phyloP scores from a whole-genome alignment of 305 asterid genomes.

The Fraxinus paxiana region DNA sequence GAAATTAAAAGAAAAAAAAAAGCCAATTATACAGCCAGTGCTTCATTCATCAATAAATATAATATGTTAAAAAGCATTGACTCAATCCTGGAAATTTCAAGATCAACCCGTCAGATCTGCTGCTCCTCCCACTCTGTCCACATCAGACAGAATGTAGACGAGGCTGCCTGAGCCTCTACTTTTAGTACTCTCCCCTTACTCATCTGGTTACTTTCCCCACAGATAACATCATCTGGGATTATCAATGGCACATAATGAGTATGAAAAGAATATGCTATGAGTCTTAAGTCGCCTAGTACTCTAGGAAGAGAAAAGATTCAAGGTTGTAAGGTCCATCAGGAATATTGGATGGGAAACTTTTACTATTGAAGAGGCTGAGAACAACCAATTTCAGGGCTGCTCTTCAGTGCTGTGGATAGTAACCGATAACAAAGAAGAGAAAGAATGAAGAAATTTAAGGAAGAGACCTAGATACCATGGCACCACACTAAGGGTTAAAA shows the following conservation, averaged over 20 bases:
- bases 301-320: background rate
- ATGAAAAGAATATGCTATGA: background rate
- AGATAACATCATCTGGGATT: background rate
- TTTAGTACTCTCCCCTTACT: background rate
- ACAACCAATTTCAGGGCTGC: background rate
- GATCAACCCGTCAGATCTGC: background rate
- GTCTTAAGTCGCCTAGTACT: background rate
- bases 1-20: background rate
- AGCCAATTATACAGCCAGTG: background rate
- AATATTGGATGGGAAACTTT: background rate
- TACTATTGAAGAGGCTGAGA: background rate
- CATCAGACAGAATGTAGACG: background rate
- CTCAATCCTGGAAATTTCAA: background rate
- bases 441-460: too few species aligned
- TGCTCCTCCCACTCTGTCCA: background rate
- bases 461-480: background rate
- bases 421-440: too few species aligned
- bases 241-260: background rate
- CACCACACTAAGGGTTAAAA: background rate
- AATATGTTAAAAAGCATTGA: background rate
- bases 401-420: too few species aligned
- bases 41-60: background rate
- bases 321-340: background rate
- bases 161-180: background rate
- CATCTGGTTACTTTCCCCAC: background rate